Percentiles rank a stretch among this genome's conserved stretches.
phyloP scores from a whole-genome alignment of 805 yeast genomes.

The Allodekkera sacchari region DNA sequence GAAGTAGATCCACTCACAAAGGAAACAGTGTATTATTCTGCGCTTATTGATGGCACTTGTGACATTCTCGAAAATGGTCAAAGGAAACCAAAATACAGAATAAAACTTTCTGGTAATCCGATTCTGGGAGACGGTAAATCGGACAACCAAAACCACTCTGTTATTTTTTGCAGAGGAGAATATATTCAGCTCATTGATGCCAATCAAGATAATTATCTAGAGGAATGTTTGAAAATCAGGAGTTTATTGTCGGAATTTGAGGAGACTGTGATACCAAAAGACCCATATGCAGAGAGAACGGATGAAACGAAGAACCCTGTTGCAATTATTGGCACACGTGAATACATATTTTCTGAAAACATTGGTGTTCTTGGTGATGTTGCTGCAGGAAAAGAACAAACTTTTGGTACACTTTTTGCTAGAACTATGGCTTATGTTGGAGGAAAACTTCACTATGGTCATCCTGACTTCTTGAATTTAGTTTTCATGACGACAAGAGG shows the following conservation, averaged over 20 bases:
- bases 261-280: slow-evolving; percentile 28
- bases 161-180: slow-evolving; percentile 72
- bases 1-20: slow-evolving; percentile 37
- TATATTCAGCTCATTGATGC: slow-evolving; percentile 77
- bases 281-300: slow-evolving; percentile 18
- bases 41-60: slow-evolving; percentile 66
- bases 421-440: slow-evolving; percentile 77
- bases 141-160: slow-evolving; percentile 73
- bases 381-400: slow-evolving; percentile 85
- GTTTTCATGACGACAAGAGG: slow-evolving; percentile 79
- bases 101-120: slow-evolving; percentile 70
- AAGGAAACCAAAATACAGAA: slow-evolving; percentile 53
- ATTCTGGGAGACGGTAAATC: slow-evolving; percentile 81
- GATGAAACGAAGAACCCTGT: slow-evolving; percentile 40
- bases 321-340: slow-evolving; percentile 79
- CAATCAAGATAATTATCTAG: slow-evolving; percentile 75
- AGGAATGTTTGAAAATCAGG: slow-evolving; percentile 74
- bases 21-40: slow-evolving; percentile 45
- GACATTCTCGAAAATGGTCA: slow-evolving; percentile 49
- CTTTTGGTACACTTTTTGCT: slow-evolving; percentile 78
- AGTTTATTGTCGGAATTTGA: slow-evolving; percentile 72
- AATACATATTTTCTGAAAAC: slow-evolving; percentile 76
- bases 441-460: slow-evolving; percentile 80
- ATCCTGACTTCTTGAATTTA: slow-evolving; percentile 73
- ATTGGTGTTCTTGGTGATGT: slow-evolving; percentile 77